These are phyloP conservation scores for Poa annua DNA, from an alignment of 176 grass and related monocot genomes.

Conservation along the genomic window DNA sequence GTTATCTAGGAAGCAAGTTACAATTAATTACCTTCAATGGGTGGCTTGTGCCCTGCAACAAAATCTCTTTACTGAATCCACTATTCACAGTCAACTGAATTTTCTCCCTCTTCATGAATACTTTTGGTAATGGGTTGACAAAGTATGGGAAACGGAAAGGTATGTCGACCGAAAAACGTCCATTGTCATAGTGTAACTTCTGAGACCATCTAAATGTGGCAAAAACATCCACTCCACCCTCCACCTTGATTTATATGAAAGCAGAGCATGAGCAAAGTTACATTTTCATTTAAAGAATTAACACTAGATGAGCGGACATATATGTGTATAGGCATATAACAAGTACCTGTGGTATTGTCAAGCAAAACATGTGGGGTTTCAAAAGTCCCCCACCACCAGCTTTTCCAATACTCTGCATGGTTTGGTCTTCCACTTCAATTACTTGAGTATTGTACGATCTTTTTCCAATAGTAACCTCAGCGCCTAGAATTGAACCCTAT, in stretches of 20 bases:
- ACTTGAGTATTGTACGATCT: constrained; percentile 71
- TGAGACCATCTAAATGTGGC: constrained; percentile 87
- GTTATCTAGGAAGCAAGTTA: constrained; percentile 12
- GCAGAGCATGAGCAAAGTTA: constrained; percentile 27
- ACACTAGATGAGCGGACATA: not conserved
- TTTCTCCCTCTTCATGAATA: constrained; percentile 91
- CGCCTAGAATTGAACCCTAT: constrained; percentile 99
- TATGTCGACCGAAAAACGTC: constrained; percentile 68
- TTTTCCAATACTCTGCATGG: constrained; percentile 41
- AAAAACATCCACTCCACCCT: constrained; percentile 84
- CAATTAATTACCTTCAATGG: constrained; percentile 69
- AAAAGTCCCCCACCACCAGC: constrained; percentile 57
- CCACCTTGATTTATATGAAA: constrained; percentile 56
- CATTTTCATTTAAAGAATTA: constrained; percentile 23
- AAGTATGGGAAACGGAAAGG: constrained; percentile 86
- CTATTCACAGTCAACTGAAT: constrained; percentile 82
- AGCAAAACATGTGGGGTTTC: constrained; percentile 73
- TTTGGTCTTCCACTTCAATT: constrained; percentile 67
- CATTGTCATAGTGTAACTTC: constrained; percentile 78
- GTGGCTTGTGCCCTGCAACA: constrained; percentile 84
- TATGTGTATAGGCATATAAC: constrained; percentile 19
- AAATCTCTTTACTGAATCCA: constrained; percentile 80
- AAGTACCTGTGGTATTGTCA: constrained; percentile 80
- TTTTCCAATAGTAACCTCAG: constrained; percentile 76
- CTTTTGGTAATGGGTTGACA: constrained; percentile 78